Base-by-base conservation (phyloP, 2,329 filamentous ascomycete species). In the Fusarium ambrosium region DNA sequence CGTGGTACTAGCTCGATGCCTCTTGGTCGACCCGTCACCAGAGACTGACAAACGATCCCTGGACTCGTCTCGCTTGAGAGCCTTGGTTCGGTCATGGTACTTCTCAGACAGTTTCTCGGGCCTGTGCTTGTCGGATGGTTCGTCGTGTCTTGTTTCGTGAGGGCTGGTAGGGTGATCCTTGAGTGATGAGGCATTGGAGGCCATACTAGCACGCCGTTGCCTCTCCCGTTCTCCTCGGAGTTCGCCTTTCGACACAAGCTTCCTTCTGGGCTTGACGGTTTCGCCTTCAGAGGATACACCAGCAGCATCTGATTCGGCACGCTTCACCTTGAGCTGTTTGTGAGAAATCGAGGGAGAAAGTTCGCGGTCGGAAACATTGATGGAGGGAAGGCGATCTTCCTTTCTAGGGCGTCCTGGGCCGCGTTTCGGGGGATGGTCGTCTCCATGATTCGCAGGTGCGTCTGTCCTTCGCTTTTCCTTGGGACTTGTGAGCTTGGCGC, bases 181-280 rank as follows among this genome's bases (percentile, higher is more conserved):
- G 29, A 87, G 71, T 4, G 85, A 85, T 5, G 90, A 90, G 34
- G 87, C 83, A 53, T 85, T 90, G 2, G 90, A 91, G 0, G 84
- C 87, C 82, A 91, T 83, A 78, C 90, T 92, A 53, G 88, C 85
- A 8, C 90, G 88, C 20, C 90, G 85, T 73, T 91, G 88, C 79
- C 88, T 89, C 64, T 90, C 88, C 20, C 88, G 85, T 77, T 91
- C 89, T 11, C 88, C 89, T 70, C 90, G 89, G 43, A 92, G 81
- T 66, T 92, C 91, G 62, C 87, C 88, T 39, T 91, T 91, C 1
- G 91, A 92, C 22, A 92, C 86, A 13, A 93, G 85, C 78, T 92
- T 93, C 43, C 90, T 86, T 27, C 91, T 84, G 2, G 90, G 90
- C 78, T 92, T 92, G 24, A 85, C 80, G 10, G 87, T 81, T 78